Conservation (phyloP, 2,329 filamentous ascomycete species). For the Bisporella sp. region DNA sequence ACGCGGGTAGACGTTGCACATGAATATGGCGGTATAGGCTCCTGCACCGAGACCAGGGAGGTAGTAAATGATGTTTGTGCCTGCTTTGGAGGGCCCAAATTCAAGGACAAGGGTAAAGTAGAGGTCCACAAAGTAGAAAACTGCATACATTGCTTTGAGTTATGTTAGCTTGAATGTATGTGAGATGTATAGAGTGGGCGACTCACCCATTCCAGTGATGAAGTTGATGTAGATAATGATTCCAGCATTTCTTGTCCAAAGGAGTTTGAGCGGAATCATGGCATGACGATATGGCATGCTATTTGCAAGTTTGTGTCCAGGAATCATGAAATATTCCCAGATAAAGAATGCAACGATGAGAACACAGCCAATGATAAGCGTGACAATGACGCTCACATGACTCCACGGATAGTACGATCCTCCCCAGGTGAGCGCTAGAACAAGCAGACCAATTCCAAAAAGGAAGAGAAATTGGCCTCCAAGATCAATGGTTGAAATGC, state of each 20-base stretch:
- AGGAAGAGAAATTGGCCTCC: constrained; percentile 50
- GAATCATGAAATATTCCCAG: constrained; percentile 37
- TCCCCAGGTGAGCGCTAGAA: constrained; percentile 39
- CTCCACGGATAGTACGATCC: constrained; percentile 36
- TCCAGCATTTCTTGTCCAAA: constrained; percentile 49
- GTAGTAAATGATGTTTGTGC: constrained; percentile 54
- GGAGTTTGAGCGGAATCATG: constrained; percentile 57
- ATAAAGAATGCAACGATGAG: constrained; percentile 33
- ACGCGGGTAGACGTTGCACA: constrained; percentile 54
- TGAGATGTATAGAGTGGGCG: neutral
- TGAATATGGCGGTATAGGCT: constrained; percentile 48
- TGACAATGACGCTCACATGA: constrained; percentile 30
- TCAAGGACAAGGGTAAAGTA: constrained; percentile 59
- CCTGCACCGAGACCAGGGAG: constrained; percentile 56
- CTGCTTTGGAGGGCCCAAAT: constrained; percentile 42
- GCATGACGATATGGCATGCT: constrained; percentile 47
- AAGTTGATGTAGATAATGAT: constrained; percentile 59
- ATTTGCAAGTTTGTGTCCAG: constrained; percentile 38
- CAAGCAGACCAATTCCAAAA: constrained; percentile 28
- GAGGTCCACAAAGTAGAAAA: constrained; percentile 62
- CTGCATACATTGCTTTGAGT: constrained; percentile 36
- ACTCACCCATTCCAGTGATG: constrained; percentile 38
- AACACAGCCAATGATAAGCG: constrained; percentile 31
- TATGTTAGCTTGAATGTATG: constrained; percentile 24
- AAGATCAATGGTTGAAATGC: constrained; percentile 47